Evolutionary conservation across 2,329 filamentous ascomycete species (phyloP), one percentile per base, ranked within the genome.

Genomic region (Aspergillus transmontanensis): DNA sequence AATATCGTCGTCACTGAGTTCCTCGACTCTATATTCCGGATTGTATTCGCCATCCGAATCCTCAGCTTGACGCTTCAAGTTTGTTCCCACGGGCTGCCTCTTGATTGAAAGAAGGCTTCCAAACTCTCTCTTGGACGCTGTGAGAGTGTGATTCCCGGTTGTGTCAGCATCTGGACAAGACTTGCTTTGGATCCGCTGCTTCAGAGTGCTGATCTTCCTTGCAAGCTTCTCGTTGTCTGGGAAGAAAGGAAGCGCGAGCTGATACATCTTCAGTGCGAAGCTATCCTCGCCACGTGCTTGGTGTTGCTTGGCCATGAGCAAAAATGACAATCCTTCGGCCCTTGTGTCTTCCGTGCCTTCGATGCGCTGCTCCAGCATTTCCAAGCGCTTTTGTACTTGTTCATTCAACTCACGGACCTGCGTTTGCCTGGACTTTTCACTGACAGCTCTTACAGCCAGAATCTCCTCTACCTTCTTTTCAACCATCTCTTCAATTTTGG

Each of bases 391-490:
- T 71, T 95, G 91, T 26, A 97, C 86, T 30, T 93, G 90, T 36
- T 93, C 90, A 65, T 88, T 92, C 43, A 94, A 84, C 43, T 87
- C 85, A 3, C 75, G 83, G 61, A 62, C 78, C 74, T 68, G 79
- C 66, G 68, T 76, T 66, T 78, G 79, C 61, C 48, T 80, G 66
- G 63, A 81, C 74, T 63, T 85, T 78, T 89, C 87, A 66, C 86
- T 85, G 19, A 87, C 73, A 1, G 86, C 87, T 59, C 90, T 87
- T n/a, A 90, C 89, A 0, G 94, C 93, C 1, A 98, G 83, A 41
- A 95, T 93, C 79, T 97, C 93, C 64, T 90, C 90, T 0, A 98
- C 92, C 72, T 96, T 96, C 70, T 90, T 92, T 77, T 97, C 92
- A 1, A 98, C 93, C 80, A 97, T 89, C 45, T 93, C 92, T 75